These are phyloP conservation scores for Clarireedia paspali DNA, from an alignment of 2,329 filamentous ascomycete species.

Conservation along the genomic window DNA sequence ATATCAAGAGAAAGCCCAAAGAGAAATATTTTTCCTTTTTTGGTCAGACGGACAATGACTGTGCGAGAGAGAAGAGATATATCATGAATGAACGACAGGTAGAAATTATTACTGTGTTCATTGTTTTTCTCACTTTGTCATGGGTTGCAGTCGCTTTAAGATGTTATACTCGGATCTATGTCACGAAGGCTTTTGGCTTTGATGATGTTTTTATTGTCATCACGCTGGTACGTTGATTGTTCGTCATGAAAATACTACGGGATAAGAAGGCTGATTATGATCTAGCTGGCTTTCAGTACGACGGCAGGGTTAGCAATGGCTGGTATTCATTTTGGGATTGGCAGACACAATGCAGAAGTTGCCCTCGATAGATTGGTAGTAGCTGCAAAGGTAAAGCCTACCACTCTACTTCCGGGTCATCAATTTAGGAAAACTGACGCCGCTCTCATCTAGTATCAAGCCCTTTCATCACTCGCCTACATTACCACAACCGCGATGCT, in stretches of 20 bases:
- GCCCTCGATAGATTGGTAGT: neutral
- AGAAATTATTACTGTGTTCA: neutral
- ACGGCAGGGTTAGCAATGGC: neutral
- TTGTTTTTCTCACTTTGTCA: neutral
- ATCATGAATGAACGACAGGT: neutral
- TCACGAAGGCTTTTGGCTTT: neutral
- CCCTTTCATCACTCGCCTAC: neutral
- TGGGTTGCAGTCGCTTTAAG: neutral
- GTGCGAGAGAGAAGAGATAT: too few species aligned
- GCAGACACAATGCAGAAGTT: neutral
- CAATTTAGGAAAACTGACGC: neutral
- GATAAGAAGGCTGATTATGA: neutral
- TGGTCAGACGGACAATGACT: too few species aligned
- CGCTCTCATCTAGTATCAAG: neutral
- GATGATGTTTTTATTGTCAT: constrained; percentile 3
- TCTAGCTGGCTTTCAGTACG: neutral
- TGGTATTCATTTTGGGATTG: neutral
- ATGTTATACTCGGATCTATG: neutral
- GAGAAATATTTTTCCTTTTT: too few species aligned
- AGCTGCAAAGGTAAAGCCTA: neutral
- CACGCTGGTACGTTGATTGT: neutral
- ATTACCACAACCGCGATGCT: neutral
- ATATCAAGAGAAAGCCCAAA: too few species aligned
- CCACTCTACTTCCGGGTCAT: neutral
- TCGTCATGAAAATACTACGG: neutral